These are phyloP conservation scores for Crithidia sp. DNA, from an alignment of 208 protist species.

Conservation along the genomic window DNA sequence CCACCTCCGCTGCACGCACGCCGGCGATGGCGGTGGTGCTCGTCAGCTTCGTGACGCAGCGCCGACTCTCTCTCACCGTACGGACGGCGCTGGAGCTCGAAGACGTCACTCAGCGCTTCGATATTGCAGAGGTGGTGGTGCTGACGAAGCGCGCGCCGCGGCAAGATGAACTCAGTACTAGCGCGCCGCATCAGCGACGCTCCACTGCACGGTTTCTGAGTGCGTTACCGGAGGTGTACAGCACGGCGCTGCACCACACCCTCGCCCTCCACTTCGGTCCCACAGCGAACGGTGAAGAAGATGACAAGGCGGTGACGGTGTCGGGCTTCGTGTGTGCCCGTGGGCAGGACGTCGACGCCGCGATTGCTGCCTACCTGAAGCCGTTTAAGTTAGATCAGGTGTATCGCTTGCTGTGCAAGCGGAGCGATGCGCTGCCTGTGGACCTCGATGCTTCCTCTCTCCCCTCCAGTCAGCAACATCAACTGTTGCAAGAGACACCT, in stretches of 20 bases:
- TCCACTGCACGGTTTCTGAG: conserved; percentile 14
- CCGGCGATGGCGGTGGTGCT: conserved; percentile 46
- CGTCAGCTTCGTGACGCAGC: conserved; percentile 81
- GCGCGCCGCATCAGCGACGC: not conserved
- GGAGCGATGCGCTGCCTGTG: not conserved
- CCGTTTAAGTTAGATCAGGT: conserved; percentile 62
- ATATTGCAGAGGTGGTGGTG: conserved; percentile 80
- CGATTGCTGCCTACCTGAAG: conserved; percentile 56
- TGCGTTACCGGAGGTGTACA: conserved; percentile 49
- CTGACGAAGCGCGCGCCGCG: conserved; percentile 12
- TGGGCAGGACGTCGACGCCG: conserved; percentile 39
- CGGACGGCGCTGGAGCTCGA: conserved; percentile 55
- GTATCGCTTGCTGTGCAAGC: conserved; percentile 47
- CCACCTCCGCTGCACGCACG: not conserved
- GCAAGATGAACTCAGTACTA: not conserved
- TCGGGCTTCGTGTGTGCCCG: conserved; percentile 20
- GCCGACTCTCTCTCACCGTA: conserved; percentile 33
- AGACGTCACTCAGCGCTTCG: conserved; percentile 72
- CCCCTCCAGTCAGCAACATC: not conserved
- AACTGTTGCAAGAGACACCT: not conserved
- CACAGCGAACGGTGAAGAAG: conserved; percentile 74
- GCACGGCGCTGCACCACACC: conserved; percentile 42
- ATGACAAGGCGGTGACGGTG: conserved; percentile 61
- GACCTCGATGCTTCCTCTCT: conserved; percentile 2
- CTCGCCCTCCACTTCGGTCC: conserved; percentile 79